Conservation (phyloP, 441 rosid species). For the Hura crepitans region DNA sequence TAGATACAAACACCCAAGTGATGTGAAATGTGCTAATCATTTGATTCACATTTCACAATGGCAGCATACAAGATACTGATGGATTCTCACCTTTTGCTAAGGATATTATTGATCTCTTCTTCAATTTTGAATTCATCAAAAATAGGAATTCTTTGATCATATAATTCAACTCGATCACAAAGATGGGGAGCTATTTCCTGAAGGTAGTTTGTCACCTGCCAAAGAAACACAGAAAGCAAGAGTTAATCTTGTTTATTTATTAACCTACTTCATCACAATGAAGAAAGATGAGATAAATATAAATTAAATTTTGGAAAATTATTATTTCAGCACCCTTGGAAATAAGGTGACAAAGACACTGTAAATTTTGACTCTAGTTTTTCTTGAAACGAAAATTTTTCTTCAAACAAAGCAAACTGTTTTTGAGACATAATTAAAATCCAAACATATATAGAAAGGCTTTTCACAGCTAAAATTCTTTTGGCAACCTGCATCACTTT, state of each 20-base stretch:
- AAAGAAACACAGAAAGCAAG: constrained; percentile 21
- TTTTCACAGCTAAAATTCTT: not conserved
- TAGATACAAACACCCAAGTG: not conserved
- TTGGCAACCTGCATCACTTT: not conserved
- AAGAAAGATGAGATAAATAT: not conserved
- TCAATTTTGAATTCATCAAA: constrained; percentile 84
- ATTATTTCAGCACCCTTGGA: not conserved
- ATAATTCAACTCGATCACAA: constrained; percentile 78
- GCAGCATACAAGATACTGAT: constrained; percentile 11
- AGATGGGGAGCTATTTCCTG: constrained; percentile 96
- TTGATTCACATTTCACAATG: not conserved
- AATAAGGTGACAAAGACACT: constrained; percentile 3
- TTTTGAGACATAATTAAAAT: too few relatives aligned
- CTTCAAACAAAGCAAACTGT: not conserved
- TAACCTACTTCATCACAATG: constrained; percentile 1
- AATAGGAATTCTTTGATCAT: constrained; percentile 68
- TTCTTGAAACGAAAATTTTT: not conserved
- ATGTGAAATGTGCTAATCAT: not conserved
- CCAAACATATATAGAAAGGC: not conserved
- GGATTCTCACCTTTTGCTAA: constrained; percentile 76
- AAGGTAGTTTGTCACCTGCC: constrained; percentile 88
- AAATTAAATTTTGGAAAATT: not conserved
- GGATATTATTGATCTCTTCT: constrained; percentile 78
- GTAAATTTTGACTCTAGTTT: not conserved
- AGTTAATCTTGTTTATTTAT: not conserved